phyloP scores from a whole-genome alignment of 495 filamentous ascomycete species.

The Daldinia decipiens region DNA sequence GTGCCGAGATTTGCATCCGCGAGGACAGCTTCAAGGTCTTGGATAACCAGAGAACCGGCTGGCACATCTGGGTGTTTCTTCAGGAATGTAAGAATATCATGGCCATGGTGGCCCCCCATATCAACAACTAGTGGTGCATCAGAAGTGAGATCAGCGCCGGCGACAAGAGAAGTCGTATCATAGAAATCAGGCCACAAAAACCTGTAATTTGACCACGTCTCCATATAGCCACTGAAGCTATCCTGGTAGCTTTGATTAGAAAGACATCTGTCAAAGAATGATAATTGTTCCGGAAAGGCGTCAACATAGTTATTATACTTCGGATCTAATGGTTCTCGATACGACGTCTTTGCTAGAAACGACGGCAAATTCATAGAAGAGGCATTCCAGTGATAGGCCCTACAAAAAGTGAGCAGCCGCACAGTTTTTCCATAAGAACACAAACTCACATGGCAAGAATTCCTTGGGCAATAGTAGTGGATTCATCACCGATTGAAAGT shows the following conservation, averaged over 20 bases:
- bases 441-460: constrained; percentile 20
- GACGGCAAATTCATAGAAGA: constrained; percentile 25
- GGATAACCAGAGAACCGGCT: constrained; percentile 50
- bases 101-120: constrained; percentile 55
- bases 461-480: constrained; percentile 3
- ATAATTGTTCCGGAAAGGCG: constrained; percentile 29
- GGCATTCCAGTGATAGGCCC: constrained; percentile 33
- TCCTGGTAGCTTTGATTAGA: constrained; percentile 29
- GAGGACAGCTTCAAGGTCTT: constrained; percentile 53
- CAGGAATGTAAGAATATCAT: constrained; percentile 50
- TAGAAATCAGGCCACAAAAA: constrained; percentile 46
- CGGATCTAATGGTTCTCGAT: constrained; percentile 37
- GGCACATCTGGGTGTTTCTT: constrained; percentile 48
- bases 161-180: constrained; percentile 37
- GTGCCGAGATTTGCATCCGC: constrained; percentile 32
- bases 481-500: constrained; percentile 32
- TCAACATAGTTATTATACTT: constrained; percentile 34
- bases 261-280: constrained; percentile 38
- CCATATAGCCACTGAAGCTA: constrained; percentile 36
- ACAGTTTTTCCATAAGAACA: not conserved
- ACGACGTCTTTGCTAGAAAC: constrained; percentile 41
- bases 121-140: constrained; percentile 52
- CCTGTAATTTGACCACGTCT: constrained; percentile 31
- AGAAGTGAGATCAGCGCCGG: constrained; percentile 38
- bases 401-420: constrained; percentile 12